phyloP scores from a whole-genome alignment of 75 land plant genomes.

The Pinus tabuliformis region DNA sequence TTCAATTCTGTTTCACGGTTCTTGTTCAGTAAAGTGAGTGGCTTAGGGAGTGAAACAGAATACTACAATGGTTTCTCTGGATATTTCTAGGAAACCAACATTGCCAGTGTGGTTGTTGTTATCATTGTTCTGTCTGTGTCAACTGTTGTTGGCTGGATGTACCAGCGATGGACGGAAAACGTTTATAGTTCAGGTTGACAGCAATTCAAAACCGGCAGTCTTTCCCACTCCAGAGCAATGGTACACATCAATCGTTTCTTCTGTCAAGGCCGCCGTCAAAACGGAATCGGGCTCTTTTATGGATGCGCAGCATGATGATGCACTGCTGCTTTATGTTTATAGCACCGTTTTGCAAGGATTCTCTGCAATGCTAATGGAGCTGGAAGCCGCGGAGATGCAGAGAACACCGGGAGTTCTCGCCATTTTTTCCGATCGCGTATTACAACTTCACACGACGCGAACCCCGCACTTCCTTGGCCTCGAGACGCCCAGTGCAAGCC shows the following conservation, averaged over 20 bases:
- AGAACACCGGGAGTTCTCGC: conserved; percentile 46
- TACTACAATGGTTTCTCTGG: not conserved
- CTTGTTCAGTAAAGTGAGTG: too few species aligned
- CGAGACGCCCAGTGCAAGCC: conserved; percentile 4
- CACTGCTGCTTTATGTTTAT: conserved; percentile 49
- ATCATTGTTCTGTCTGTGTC: not conserved
- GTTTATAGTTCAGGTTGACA: conserved; percentile 40
- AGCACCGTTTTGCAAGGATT: conserved; percentile 54
- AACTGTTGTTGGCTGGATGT: not conserved
- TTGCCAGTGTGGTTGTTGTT: not conserved
- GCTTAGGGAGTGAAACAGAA: too few species aligned
- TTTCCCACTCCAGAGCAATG: conserved; percentile 63
- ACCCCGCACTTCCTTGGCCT: conserved; percentile 66
- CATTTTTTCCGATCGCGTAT: conserved; percentile 41
- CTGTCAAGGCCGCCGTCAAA: conserved; percentile 1
- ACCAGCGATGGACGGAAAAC: not conserved
- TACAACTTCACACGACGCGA: conserved; percentile 58
- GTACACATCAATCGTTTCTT: conserved; percentile 48
- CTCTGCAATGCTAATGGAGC: conserved; percentile 50
- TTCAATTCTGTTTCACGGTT: too few species aligned
- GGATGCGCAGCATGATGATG: not conserved
- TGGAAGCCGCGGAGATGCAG: conserved; percentile 26
- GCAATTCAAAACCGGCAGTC: conserved; percentile 34
- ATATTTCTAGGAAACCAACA: too few species aligned
- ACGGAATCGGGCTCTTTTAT: too few species aligned